Evolutionary conservation across 441 rosid species (phyloP), one percentile per base, ranked within the genome.

Genomic region (Jatropha podagrica): DNA sequence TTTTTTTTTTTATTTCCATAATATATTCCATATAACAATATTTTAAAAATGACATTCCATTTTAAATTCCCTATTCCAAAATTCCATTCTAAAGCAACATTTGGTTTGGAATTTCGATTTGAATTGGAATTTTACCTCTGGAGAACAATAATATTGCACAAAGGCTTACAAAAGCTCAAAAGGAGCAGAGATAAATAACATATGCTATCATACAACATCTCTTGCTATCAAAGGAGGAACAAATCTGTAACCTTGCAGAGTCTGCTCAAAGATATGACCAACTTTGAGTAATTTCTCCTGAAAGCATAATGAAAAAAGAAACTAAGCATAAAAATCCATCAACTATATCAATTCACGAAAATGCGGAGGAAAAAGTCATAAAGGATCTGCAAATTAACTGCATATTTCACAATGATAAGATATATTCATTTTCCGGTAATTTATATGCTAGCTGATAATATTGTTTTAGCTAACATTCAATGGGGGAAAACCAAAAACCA

Each of bases 221-320:
- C 81, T 83, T 20, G 80, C 78, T 20, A 85, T 73, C 55, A 90
- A 62, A 18, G 97, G 97, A 69, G 99, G 97, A 74, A 95, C 80
- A 81, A 95, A 95, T 68, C 78, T 84, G 83, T 73, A 81, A 65
- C 84, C 89, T 80, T 78, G 81, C 63, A 91, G 91, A 61, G 98
- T 95, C 85, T 95, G 97, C 90, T 95, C 95, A 87, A 90, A 92
- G 67, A 93, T 78, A 79, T 90, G 96, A 18, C 91, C 97, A 32
- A 90, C 89, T 85, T 81, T 89, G 58, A 91, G 83, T 88, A 95
- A 68, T 77, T 85, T 92, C 75, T 73, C 94, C 98, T 91, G 88
- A 74, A 92, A 32, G 18, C 18, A 73, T 1, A 1, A 23, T 6
- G 3, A 26, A 68, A 26, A 65, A 68, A 48, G 27, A 38, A n/a